A percentile compares a stretch with the other conserved stretches of the same genome.
Evolutionary conservation across 2,329 filamentous ascomycete genomes (phyloP).

Genomic region (Trichoderma cornu-damae): DNA sequence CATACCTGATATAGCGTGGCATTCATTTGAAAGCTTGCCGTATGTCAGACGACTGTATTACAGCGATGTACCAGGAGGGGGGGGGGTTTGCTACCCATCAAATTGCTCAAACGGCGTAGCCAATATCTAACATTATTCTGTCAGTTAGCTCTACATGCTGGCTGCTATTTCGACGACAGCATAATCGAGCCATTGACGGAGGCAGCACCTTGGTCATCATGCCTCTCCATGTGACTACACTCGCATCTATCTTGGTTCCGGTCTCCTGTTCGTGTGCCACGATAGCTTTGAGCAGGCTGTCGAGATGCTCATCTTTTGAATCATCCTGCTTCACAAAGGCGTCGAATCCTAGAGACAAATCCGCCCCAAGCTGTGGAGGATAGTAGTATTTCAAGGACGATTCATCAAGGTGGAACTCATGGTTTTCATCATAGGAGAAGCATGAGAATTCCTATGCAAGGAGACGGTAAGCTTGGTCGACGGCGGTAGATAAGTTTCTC

Average conservation of each 20-base stretch:
- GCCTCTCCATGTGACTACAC: conserved; percentile 88
- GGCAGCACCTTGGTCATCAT: conserved; percentile 90
- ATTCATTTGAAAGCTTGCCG: conserved; percentile 86
- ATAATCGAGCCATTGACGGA: neutral
- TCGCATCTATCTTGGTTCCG: conserved; percentile 63
- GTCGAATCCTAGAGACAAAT: conserved; percentile 77
- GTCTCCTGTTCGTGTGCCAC: conserved; percentile 65
- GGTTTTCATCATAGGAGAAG: conserved; percentile 89
- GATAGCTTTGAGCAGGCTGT: conserved; percentile 74
- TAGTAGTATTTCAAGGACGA: conserved; percentile 87
- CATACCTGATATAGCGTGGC: conserved; percentile 82
- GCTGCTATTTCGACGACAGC: neutral
- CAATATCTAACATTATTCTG: conserved; percentile 62
- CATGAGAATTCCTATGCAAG: conserved; percentile 70
- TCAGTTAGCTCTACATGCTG: conserved; percentile 14
- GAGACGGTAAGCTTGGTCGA: neutral
- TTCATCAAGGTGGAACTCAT: conserved; percentile 68
- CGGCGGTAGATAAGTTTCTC: neutral
- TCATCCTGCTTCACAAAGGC: conserved; percentile 80
- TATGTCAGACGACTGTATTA: conserved; percentile 20
- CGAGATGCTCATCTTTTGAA: conserved; percentile 77
- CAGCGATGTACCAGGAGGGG: neutral
- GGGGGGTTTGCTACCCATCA: conserved; percentile 54
- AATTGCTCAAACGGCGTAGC: conserved; percentile 73
- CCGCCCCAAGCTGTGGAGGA: conserved; percentile 62